Base-by-base conservation (phyloP, 2,329 filamentous ascomycete genomes). In the Aureobasidium namibiae region DNA sequence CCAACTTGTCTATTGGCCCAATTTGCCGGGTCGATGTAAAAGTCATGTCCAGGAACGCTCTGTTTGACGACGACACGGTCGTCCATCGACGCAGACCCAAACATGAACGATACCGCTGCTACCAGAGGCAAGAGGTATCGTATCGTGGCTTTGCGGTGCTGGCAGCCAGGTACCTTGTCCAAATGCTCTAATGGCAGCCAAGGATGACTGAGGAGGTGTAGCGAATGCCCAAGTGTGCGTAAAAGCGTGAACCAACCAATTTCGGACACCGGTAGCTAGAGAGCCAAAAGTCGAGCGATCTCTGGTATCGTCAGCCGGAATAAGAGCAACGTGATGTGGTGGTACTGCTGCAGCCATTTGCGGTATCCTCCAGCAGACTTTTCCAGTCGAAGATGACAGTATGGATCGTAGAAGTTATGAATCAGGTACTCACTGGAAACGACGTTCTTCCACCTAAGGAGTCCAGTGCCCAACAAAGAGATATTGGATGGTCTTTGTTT, bases 11-110 rank as follows among this genome's bases (percentile, higher is more conserved):
- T 13, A 4, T 13, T 13, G 1, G 4, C 13, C 52, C 52, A 53
- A 4, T 31, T 33, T 3, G 21, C 8, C 16, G 34, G 50, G 14
- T 29, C 11, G 23, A 9, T 21, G 16, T 41, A 53, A 2, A 8
- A 4, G 1, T 4, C 8, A 4, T 13, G 9, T 1, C 50, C 50
- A 21, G 50, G 50, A 36, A 53, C 6, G 7, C 16, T 18, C 14
- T 53, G 36, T 24, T 53, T 53, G 34, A 53, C 50, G 50, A 53
- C 50, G 10, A 53, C 50, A 2, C 50, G 50, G 16, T 53, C 50
- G 18, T 4, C 26, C 7, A 16, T 42, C 50, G 24, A 53, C 16
- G 13, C 50, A 42, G 11, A 53, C 36, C 50, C 50, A 53, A 6
- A 42, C 34, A 14, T 53, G 50, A 1, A 53, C 24, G 26, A 53